phyloP scores from a whole-genome alignment of 169 alveolate genomes.

The Cryptosporidium canis region DNA sequence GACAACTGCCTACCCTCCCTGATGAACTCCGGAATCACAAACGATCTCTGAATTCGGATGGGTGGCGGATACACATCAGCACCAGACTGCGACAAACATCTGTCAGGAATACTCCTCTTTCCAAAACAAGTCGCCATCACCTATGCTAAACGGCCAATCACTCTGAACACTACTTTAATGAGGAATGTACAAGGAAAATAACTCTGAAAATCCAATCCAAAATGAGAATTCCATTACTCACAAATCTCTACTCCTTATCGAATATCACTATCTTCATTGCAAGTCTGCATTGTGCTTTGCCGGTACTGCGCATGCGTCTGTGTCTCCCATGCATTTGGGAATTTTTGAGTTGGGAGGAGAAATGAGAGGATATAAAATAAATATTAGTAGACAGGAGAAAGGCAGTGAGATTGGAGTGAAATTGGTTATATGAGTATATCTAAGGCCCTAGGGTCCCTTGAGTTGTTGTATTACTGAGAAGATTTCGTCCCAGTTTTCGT shows the following conservation, averaged over 20 bases:
- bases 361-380: not conserved
- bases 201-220: not conserved
- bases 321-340: not conserved
- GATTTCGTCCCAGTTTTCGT: constrained; percentile 63
- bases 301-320: not conserved
- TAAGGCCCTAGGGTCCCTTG: not conserved
- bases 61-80: constrained; percentile 38
- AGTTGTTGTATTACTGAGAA: constrained; percentile 48
- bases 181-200: not conserved
- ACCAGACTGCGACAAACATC: not conserved
- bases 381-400: not conserved
- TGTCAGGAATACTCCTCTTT: not conserved
- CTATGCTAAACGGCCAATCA: not conserved
- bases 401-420: not conserved
- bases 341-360: not conserved
- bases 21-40: constrained; percentile 54
- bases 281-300: not conserved
- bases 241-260: not conserved
- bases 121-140: constrained; percentile 39
- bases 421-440: not conserved
- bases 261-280: not conserved
- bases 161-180: not conserved
- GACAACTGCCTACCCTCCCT: constrained; percentile 50
- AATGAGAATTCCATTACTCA: not conserved
- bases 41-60: constrained; percentile 14